These are phyloP conservation scores for Penicillium riverlandense DNA, from an alignment of 495 filamentous ascomycete species.

Conservation along the genomic window DNA sequence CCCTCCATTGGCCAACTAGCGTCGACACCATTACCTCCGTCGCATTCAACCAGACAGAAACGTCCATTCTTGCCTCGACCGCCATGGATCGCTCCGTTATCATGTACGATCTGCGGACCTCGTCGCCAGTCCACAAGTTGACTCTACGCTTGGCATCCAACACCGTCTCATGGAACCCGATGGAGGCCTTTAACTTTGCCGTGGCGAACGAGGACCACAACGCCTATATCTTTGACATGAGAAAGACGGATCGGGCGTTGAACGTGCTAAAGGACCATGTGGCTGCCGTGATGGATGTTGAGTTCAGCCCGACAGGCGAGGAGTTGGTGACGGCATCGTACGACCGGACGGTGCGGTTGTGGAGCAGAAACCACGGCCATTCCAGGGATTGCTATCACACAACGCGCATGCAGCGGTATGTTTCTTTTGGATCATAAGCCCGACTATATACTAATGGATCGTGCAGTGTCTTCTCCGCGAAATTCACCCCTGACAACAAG, in stretches of 20 bases:
- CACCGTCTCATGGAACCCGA: slow-evolving; percentile 86
- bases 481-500: slow-evolving; percentile 80
- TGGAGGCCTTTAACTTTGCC: slow-evolving; percentile 90
- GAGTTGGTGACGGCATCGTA: slow-evolving; percentile 90
- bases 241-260: slow-evolving; percentile 70
- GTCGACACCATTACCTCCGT: slow-evolving; percentile 89
- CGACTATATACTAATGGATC: slow-evolving; percentile 4
- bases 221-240: slow-evolving; percentile 79
- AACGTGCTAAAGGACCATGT: slow-evolving; percentile 97
- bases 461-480: slow-evolving; percentile 68
- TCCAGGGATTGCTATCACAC: slow-evolving; percentile 95
- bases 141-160: slow-evolving; percentile 78
- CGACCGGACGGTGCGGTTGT: slow-evolving; percentile 73
- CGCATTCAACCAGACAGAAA: slow-evolving; percentile 90
- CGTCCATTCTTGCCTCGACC: slow-evolving; percentile 75
- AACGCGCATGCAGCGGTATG: slow-evolving; percentile 82
- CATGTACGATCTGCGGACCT: slow-evolving; percentile 85
- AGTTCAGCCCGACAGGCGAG: slow-evolving; percentile 90
- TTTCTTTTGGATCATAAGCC: background rate
- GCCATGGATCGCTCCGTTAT: slow-evolving; percentile 81
- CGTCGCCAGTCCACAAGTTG: slow-evolving; percentile 70
- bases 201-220: slow-evolving; percentile 77
- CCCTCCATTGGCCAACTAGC: slow-evolving; percentile 76
- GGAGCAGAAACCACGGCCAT: slow-evolving; percentile 72
- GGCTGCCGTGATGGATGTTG: slow-evolving; percentile 92